Base-by-base conservation (phyloP, 2,329 filamentous ascomycete genomes). In the Davidsoniella eucalypti region DNA sequence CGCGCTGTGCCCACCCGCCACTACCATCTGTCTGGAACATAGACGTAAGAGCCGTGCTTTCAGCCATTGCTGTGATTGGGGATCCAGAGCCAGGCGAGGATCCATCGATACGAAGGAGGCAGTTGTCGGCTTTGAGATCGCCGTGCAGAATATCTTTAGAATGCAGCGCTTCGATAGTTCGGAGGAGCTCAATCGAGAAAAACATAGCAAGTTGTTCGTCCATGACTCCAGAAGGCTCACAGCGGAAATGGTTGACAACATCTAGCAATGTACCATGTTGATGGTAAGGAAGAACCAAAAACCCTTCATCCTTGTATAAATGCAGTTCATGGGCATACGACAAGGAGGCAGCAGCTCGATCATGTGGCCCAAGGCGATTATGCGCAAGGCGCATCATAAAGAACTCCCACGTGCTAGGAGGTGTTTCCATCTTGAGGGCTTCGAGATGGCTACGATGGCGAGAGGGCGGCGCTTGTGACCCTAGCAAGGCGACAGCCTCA, bases 161-260 rank as follows among this genome's bases (percentile, higher is more conserved):
- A 64, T 98, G 92, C 18, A 98, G 72, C 0, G 82, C 81, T 66
- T 96, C 92, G 3, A 94, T 75, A 0, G 87, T 94, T 46, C 92
- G 84, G 57, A 98, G 73, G 5, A 98, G 74, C 65, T 98, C 92
- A 54, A 96, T 73, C 6, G 85, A 75, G 67, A 96, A 94, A 70
- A 95, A 96, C 87, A 96, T 95, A 58, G 84, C 86, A 2, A 96
- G 70, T 44, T 75, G 72, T 65, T 98, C 92, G 58, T 98, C 92
- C 75, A 98, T 86, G 14, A 83, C 81, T 2, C 79, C 79, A 4
- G 75, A 75, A 1, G 74, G 63, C 55, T 93, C 85, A 16, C 76
- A 72, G 40, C 84, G 80, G 56, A 90, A 84, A 55, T 84, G 70
- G 64, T 98, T 98, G 64, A 98, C 81, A 1, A 96, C 77, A 59